Percentiles rank a stretch among this genome's conserved stretches.
Evolutionary conservation across 768 basidiomycete species (phyloP).

Genomic region (Boletus vinaceobasis): DNA sequence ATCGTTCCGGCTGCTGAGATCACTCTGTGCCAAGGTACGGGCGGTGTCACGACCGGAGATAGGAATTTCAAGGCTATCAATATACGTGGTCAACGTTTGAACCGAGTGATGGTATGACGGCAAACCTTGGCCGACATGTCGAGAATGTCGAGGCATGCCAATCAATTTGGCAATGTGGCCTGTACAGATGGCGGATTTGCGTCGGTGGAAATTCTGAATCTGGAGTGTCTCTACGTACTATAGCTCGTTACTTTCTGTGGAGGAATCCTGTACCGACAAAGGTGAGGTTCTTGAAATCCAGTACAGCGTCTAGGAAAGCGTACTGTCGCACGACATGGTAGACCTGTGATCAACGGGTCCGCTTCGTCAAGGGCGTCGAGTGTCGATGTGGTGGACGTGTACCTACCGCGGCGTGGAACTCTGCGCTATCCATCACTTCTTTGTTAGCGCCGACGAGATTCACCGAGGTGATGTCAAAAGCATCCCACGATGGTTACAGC

Average conservation of each 20-base stretch:
- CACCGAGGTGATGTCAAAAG: not conserved
- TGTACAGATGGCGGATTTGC: conserved; percentile 24
- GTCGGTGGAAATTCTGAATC: not conserved
- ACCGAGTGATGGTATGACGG: not conserved
- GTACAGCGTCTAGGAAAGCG: conserved; percentile 1
- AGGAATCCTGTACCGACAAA: conserved; percentile 46
- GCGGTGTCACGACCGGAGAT: conserved; percentile 52
- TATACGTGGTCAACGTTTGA: not conserved
- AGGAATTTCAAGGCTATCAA: conserved; percentile 73
- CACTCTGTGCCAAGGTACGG: conserved; percentile 82
- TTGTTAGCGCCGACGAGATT: not conserved
- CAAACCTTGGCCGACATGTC: conserved; percentile 81
- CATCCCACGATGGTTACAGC: not conserved
- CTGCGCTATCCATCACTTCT: conserved; percentile 50
- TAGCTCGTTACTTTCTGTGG: conserved; percentile 69
- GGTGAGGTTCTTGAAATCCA: not conserved
- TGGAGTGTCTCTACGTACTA: conserved; percentile 38
- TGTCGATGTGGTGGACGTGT: not conserved
- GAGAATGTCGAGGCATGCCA: conserved; percentile 74
- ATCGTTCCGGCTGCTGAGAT: conserved; percentile 67
- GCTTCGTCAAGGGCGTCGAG: not conserved
- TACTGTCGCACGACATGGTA: conserved; percentile 63
- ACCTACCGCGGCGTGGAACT: conserved; percentile 59
- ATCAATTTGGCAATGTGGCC: conserved; percentile 79
- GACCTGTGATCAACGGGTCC: conserved; percentile 43